phyloP scores from a whole-genome alignment of 805 yeast species.

The Saccharomyces jurei region DNA sequence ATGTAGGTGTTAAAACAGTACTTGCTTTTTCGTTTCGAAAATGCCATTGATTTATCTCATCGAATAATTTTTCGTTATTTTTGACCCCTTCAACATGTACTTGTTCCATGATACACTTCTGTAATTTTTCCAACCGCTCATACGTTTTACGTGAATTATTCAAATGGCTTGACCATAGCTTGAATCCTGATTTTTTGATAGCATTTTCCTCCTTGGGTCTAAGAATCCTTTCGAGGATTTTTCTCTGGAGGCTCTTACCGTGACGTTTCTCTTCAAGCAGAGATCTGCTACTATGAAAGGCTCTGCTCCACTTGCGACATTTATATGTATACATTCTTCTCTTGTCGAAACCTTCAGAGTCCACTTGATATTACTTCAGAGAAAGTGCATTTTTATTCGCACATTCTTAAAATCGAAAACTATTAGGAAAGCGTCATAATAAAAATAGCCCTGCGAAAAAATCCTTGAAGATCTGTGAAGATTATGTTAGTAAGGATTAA shows the following conservation, averaged over 20 bases:
- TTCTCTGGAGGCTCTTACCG: not conserved
- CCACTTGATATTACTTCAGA: not conserved
- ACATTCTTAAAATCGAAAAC: not conserved
- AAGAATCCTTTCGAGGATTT: not conserved
- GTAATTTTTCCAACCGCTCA: constrained; percentile 6
- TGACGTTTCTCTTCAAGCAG: not conserved
- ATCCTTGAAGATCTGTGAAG: not conserved
- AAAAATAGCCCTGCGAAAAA: not conserved
- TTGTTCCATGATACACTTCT: constrained; percentile 12
- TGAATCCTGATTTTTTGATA: constrained; percentile 1
- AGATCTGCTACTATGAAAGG: not conserved
- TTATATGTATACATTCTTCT: not conserved
- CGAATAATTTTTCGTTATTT: constrained; percentile 8
- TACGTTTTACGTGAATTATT: not conserved
- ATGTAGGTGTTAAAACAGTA: constrained; percentile 28
- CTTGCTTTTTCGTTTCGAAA: constrained; percentile 19
- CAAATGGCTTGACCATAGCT: constrained; percentile 6
- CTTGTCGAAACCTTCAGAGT: not conserved
- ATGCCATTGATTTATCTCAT: constrained; percentile 29
- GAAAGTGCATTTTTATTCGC: not conserved
- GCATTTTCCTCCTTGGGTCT: not conserved
- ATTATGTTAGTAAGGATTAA: not conserved
- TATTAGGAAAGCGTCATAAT: not conserved
- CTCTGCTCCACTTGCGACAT: not conserved
- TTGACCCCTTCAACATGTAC: constrained; percentile 11